Evolutionary conservation across 176 grass and related monocot genomes (phyloP).

Genomic region (Secale cereale): DNA sequence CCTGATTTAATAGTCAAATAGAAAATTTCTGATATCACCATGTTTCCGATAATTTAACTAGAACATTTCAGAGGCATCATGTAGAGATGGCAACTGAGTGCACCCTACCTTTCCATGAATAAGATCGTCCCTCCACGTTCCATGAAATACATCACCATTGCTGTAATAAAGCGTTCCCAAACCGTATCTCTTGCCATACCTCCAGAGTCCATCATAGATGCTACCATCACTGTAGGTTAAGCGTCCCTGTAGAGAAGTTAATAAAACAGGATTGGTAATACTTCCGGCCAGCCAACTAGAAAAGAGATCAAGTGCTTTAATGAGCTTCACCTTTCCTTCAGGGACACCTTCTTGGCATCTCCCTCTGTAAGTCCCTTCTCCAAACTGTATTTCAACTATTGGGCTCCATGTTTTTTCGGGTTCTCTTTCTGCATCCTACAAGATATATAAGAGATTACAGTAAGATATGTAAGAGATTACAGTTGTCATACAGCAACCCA

Average conservation of each 20-base stretch:
- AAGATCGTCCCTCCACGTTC: conserved; percentile 94
- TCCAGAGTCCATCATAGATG: conserved; percentile 94
- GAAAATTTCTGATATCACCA: neutral
- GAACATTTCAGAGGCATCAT: neutral
- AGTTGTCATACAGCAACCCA: neutral
- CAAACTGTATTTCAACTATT: conserved; percentile 74
- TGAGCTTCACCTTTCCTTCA: conserved; percentile 82
- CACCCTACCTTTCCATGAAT: conserved; percentile 91
- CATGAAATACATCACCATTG: conserved; percentile 94
- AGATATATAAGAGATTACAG: conserved; percentile 15
- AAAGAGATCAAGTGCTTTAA: neutral
- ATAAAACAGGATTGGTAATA: neutral
- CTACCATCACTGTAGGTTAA: conserved; percentile 71
- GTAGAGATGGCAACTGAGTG: neutral
- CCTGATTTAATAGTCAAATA: neutral
- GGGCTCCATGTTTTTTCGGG: conserved; percentile 85
- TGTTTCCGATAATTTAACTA: neutral
- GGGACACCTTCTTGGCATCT: conserved; percentile 93
- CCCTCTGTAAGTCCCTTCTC: conserved; percentile 80
- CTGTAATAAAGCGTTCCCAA: conserved; percentile 79
- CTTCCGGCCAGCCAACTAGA: neutral
- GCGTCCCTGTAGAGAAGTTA: conserved; percentile 51
- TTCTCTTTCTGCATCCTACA: conserved; percentile 91
- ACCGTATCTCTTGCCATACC: conserved; percentile 90
- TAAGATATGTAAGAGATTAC: conserved; percentile 16